Conservation (phyloP, 345 rosid genomes). For the Pistacia integerrima region DNA sequence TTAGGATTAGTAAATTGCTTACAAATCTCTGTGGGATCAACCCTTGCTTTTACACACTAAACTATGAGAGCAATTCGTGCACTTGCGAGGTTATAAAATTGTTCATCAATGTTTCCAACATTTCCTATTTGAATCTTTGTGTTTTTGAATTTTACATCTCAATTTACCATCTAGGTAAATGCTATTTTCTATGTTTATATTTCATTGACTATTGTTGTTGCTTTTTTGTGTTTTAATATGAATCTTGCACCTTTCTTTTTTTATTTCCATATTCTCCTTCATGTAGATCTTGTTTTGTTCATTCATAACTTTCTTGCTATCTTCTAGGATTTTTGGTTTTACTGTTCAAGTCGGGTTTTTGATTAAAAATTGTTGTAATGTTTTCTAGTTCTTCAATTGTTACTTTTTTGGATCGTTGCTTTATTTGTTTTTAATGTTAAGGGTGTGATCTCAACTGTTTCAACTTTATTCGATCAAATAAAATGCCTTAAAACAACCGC, state of each 20-base stretch:
- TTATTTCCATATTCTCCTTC: background rate
- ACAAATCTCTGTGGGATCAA: too few species aligned
- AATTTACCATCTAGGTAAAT: constrained; percentile 13
- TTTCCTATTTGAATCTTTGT: background rate
- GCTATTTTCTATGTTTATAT: background rate
- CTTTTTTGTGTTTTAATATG: background rate
- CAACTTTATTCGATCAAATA: background rate
- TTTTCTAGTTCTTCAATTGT: background rate
- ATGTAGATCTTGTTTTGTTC: constrained; percentile 6
- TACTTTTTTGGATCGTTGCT: background rate
- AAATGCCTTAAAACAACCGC: background rate
- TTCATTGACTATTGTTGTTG: background rate
- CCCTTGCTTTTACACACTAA: too few species aligned
- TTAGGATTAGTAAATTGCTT: too few species aligned
- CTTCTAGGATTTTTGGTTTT: background rate
- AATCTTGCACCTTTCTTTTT: background rate
- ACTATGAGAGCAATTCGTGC: too few species aligned
- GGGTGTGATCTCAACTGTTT: constrained; percentile 5
- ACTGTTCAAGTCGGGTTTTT: background rate
- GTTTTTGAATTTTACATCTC: constrained; percentile 8
- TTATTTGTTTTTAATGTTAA: background rate
- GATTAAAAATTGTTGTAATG: background rate
- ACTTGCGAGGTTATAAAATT: too few species aligned
- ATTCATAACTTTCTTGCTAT: background rate
- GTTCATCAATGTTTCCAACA: background rate